Base-by-base conservation (phyloP, 345 rosid genomes). In the Triadica sebifera region DNA sequence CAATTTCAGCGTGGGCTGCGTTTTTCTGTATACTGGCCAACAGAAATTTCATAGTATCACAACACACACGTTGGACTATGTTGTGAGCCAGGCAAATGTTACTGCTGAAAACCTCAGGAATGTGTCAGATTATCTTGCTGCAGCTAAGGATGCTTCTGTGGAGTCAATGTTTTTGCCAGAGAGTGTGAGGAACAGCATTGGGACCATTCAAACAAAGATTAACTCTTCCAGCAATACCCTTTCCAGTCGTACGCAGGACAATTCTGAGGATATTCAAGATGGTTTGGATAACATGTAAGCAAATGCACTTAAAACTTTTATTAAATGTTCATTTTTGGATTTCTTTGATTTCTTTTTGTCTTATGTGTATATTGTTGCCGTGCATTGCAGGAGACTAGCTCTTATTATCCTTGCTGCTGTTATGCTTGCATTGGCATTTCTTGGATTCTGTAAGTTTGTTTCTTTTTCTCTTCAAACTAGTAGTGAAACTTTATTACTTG, bases 341-440 rank as follows among this genome's bases (percentile, higher is more conserved):
- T 29, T 29, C 34, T 29, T 29, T 29, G 1, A 63, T 55, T 62
- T 79, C 25, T 22, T 58, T 15, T n/a, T 16, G 38, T 57, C 3
- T 11, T 19, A 20, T 29, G 52, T 70, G 15, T 68, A 56, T 52
- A 12, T 49, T 10, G 8, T 61, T 49, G 8, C 41, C 41, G 1
- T 76, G 67, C 39, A 52, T 24, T 81, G 80, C 91, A 96, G 98
- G 89, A 86, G 97, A 79, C 75, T 88, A 68, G 69, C 87, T 37
- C 98, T 96, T 66, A 82, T 96, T 67, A 72, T 93, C 58, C 77
- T 96, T 64, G 92, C 99, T 57, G 99, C 98, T 47, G 86, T 93
- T 43, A 90, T 96, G 98, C 98, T 96, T 51, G 77, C 85, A 67
- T 81, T 96, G 82, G 94, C 91, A 16, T 93, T 96, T 86, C 86